Conservation (phyloP, 2,329 filamentous ascomycete species). For the Fusarium sp. region DNA sequence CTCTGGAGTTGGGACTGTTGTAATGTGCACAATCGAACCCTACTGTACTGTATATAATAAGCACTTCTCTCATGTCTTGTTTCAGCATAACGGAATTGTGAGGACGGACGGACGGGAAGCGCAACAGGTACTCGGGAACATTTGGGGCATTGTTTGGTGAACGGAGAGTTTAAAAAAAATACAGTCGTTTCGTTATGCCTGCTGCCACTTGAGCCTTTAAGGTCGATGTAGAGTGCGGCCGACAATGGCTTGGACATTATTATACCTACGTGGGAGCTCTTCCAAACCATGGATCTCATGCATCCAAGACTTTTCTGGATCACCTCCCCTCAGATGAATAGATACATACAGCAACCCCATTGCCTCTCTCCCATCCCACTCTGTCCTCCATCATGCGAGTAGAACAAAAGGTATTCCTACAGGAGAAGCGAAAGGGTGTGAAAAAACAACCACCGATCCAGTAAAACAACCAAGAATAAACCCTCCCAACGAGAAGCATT, state of each 20-base stretch:
- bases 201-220: not conserved
- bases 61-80: slow-evolving; percentile 42
- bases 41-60: slow-evolving; percentile 49
- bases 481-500: slow-evolving; percentile 17
- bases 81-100: slow-evolving; percentile 26
- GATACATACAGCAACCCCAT: slow-evolving; percentile 26
- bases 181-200: slow-evolving; percentile 20
- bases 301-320: slow-evolving; percentile 18
- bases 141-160: slow-evolving; percentile 30
- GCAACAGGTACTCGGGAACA: slow-evolving; percentile 33
- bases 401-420: slow-evolving; percentile 33
- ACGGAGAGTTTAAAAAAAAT: slow-evolving; percentile 14
- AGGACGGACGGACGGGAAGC: slow-evolving; percentile 24
- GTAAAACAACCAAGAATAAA: slow-evolving; percentile 17
- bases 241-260: slow-evolving; percentile 25
- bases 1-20: slow-evolving; percentile 46
- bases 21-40: slow-evolving; percentile 45
- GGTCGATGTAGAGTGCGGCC: not conserved
- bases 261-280: slow-evolving; percentile 13
- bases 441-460: slow-evolving; percentile 19
- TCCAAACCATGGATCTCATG: slow-evolving; percentile 15
- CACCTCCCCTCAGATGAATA: slow-evolving; percentile 13
- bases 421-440: slow-evolving; percentile 30
- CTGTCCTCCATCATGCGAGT: slow-evolving; percentile 13
- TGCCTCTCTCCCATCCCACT: slow-evolving; percentile 2